Percentiles rank a stretch among this genome's conserved stretches.
Evolutionary conservation across 2,329 filamentous ascomycete species (phyloP).

Genomic region (Pseudocercospora eumusae): DNA sequence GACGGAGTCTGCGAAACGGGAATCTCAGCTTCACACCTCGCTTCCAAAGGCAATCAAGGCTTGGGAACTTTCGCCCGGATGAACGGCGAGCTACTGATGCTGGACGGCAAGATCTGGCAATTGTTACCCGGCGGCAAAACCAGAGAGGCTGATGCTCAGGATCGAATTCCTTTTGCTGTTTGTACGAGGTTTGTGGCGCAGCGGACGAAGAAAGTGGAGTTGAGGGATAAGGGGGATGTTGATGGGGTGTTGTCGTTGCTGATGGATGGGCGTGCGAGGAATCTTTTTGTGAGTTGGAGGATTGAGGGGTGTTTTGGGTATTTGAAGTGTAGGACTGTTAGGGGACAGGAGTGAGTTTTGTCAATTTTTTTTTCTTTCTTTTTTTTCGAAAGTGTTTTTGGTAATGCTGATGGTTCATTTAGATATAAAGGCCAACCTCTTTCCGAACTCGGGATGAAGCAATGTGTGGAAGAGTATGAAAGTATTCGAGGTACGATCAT

Average conservation of each 20-base stretch:
- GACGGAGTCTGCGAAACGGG: slow-evolving; percentile 50
- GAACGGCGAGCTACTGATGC: slow-evolving; percentile 49
- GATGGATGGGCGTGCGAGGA: slow-evolving; percentile 33
- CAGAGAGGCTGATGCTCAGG: slow-evolving; percentile 37
- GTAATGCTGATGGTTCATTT: background rate
- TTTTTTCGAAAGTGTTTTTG: too few species aligned
- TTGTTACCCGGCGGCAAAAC: slow-evolving; percentile 43
- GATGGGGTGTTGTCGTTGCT: slow-evolving; percentile 33
- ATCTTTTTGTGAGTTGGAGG: slow-evolving; percentile 41
- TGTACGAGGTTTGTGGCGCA: slow-evolving; percentile 39
- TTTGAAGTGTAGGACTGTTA: slow-evolving; percentile 39
- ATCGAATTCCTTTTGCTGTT: slow-evolving; percentile 46
- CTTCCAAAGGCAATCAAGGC: slow-evolving; percentile 52
- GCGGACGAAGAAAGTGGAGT: slow-evolving; percentile 29
- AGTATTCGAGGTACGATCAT: slow-evolving; percentile 46
- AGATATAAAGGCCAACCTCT: slow-evolving; percentile 37
- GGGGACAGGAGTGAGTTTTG: slow-evolving; percentile 36
- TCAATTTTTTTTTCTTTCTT: too few species aligned
- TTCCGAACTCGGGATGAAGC: slow-evolving; percentile 44
- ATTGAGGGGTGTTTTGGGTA: slow-evolving; percentile 36
- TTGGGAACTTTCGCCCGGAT: slow-evolving; percentile 51
- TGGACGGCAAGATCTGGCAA: slow-evolving; percentile 48
- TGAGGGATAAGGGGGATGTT: slow-evolving; percentile 33
- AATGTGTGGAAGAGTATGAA: slow-evolving; percentile 43
- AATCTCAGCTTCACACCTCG: slow-evolving; percentile 50